phyloP scores from a whole-genome alignment of 306 rosid genomes.

The Aeschynomene evenia region DNA sequence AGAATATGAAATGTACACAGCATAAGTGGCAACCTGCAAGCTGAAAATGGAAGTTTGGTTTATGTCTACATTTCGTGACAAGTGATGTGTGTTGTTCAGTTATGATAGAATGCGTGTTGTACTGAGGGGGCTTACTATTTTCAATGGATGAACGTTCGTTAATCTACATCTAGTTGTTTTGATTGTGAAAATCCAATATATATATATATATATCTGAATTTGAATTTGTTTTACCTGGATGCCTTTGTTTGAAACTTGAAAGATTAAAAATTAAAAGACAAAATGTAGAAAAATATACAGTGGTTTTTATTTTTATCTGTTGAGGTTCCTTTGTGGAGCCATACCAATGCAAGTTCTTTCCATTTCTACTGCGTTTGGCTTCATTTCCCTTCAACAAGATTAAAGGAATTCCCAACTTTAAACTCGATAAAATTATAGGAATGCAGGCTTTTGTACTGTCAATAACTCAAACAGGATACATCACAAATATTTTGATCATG shows the following conservation, averaged over 20 bases:
- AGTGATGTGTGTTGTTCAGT: not conserved
- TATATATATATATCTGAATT: too few species aligned
- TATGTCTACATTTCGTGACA: not conserved
- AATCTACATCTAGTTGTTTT: too few species aligned
- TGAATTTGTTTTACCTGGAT: too few species aligned
- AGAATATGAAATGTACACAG: not conserved
- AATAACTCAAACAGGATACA: constrained; percentile 4
- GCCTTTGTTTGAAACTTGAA: too few species aligned
- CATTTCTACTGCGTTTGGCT: not conserved
- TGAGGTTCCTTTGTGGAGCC: too few species aligned
- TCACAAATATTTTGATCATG: not conserved
- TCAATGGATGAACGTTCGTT: too few species aligned
- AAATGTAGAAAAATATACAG: too few species aligned
- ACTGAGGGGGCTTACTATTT: too few species aligned
- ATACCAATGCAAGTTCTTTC: not conserved
- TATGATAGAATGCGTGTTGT: too few species aligned
- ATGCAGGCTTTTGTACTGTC: constrained; percentile 10
- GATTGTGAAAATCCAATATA: too few species aligned
- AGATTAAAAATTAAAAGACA: too few species aligned
- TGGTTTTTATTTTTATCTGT: too few species aligned
- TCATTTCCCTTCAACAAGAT: constrained; percentile 12
- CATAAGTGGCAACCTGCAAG: not conserved
- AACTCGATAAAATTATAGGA: not conserved
- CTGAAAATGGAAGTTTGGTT: not conserved
- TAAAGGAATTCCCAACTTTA: not conserved